Percentiles rank a stretch among this genome's conserved stretches.
Conservation (phyloP, 2,329 filamentous ascomycete species). For the Xylaria sp. region DNA sequence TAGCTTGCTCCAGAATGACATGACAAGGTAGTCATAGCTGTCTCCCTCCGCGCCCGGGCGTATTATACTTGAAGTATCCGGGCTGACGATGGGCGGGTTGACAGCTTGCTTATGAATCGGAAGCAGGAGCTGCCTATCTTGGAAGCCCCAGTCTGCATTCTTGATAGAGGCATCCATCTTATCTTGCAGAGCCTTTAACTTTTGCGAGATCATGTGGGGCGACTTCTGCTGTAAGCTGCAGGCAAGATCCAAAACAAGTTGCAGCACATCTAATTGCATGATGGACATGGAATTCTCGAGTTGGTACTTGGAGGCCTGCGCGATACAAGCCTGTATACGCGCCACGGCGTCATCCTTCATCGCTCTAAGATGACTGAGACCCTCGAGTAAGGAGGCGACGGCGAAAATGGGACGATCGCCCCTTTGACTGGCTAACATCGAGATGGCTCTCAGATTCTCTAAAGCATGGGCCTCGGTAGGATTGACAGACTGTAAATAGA, state of each 20-base stretch:
- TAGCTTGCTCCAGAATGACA: constrained; percentile 70
- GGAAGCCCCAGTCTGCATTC: constrained; percentile 58
- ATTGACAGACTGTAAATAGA: constrained; percentile 71
- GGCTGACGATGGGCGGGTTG: constrained; percentile 63
- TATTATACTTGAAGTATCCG: constrained; percentile 67
- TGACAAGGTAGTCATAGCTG: constrained; percentile 65
- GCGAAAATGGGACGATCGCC: constrained; percentile 73
- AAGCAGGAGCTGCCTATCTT: constrained; percentile 62
- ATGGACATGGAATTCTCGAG: constrained; percentile 71
- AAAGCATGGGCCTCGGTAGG: constrained; percentile 71
- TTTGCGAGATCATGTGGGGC: constrained; percentile 66
- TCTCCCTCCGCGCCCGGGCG: constrained; percentile 58
- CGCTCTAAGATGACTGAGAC: constrained; percentile 73
- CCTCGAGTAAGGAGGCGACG: constrained; percentile 74
- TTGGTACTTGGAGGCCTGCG: constrained; percentile 78
- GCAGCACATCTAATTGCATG: constrained; percentile 73
- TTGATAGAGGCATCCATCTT: constrained; percentile 67
- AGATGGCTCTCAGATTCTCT: constrained; percentile 75
- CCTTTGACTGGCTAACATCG: constrained; percentile 66
- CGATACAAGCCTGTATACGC: constrained; percentile 77
- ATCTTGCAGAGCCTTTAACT: constrained; percentile 70
- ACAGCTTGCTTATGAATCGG: constrained; percentile 65
- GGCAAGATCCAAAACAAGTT: constrained; percentile 75
- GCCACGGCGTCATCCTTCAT: constrained; percentile 74
- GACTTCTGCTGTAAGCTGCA: constrained; percentile 74